Percentiles rank a stretch among this genome's conserved stretches.
Conservation (phyloP, 345 rosid genomes). For the Salix exigua region DNA sequence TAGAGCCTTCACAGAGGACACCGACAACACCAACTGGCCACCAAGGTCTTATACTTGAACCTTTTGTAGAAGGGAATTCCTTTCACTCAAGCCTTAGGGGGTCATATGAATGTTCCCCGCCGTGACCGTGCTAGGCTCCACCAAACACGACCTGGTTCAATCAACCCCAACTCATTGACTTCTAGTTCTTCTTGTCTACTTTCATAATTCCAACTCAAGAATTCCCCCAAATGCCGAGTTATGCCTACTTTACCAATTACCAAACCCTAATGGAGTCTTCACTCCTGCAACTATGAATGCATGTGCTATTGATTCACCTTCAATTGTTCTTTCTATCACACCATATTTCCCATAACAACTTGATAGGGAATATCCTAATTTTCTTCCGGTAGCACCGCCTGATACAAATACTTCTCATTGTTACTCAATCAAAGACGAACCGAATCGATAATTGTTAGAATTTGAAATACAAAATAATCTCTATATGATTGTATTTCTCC, state of each 20-base stretch:
- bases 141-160: slow-evolving; percentile 35
- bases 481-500: too few relatives aligned
- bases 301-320: slow-evolving; percentile 36
- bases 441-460: too few relatives aligned
- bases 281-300: slow-evolving; percentile 17
- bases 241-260: slow-evolving; percentile 64
- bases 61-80: slow-evolving; percentile 88
- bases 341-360: slow-evolving; percentile 28
- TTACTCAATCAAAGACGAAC: slow-evolving; percentile 21
- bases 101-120: slow-evolving; percentile 99
- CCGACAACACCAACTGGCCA: slow-evolving; percentile 74
- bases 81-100: slow-evolving; percentile 96
- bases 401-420: slow-evolving; percentile 7
- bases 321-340: slow-evolving; percentile 46
- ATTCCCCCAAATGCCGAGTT: slow-evolving; percentile 42
- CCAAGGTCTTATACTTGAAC: slow-evolving; percentile 93
- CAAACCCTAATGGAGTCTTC: slow-evolving; percentile 47
- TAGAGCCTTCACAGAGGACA: slow-evolving; percentile 82
- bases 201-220: slow-evolving; percentile 46
- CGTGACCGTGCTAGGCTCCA: slow-evolving; percentile 81
- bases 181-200: slow-evolving; percentile 23
- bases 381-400: background rate
- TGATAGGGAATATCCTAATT: slow-evolving; percentile 18
- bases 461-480: too few relatives aligned
- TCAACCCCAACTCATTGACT: slow-evolving; percentile 11